These are phyloP conservation scores for Rosa hybrid DNA, from an alignment of 331 rosid genomes.

Conservation along the genomic window DNA sequence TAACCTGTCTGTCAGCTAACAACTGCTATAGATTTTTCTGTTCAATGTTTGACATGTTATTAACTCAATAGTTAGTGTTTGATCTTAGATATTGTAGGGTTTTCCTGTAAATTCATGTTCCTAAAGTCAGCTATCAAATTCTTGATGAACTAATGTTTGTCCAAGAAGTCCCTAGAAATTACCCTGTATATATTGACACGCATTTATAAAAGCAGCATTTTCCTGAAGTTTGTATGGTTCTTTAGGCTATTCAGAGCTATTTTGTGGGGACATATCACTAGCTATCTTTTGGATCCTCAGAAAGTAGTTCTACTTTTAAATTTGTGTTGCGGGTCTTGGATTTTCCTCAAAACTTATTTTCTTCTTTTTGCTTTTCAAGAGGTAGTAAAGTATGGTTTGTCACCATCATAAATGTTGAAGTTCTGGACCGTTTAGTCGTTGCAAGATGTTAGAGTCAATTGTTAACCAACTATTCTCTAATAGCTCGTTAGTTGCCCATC, in stretches of 20 bases:
- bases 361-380: conserved; percentile 20
- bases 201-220: conserved; percentile 2
- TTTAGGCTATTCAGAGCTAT: not conserved
- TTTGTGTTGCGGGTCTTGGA: conserved; percentile 22
- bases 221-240: not conserved
- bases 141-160: not conserved
- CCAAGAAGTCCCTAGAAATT: not conserved
- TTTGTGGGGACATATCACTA: conserved; percentile 36
- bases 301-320: conserved; percentile 53
- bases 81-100: conserved; percentile 5
- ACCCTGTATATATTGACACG: not conserved
- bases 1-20: not conserved
- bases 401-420: conserved; percentile 16
- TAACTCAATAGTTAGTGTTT: not conserved
- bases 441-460: not conserved
- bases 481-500: not conserved
- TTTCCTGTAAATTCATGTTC: not conserved
- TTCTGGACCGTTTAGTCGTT: not conserved
- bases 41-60: not conserved
- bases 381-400: conserved; percentile 29
- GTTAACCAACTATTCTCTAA: not conserved
- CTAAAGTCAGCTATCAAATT: not conserved
- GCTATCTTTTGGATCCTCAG: conserved; percentile 35
- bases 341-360: conserved; percentile 5
- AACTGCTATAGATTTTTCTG: not conserved